Evolutionary conservation across 306 rosid species (phyloP).

Genomic region (Pyrus bretschneideri): DNA sequence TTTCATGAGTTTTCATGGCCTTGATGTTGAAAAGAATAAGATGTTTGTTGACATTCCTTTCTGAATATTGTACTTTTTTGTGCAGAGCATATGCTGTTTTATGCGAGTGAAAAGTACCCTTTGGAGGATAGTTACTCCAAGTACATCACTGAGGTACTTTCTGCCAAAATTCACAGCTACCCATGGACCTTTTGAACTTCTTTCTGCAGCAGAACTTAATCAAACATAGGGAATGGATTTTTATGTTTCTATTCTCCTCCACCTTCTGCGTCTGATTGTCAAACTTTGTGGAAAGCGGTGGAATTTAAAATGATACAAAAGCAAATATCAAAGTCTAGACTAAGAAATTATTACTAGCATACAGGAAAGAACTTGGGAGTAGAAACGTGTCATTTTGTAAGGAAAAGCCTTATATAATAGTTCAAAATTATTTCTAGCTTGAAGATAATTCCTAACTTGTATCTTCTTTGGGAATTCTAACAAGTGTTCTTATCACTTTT

Average conservation of each 20-base stretch:
- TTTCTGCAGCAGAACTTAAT: neutral
- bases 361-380: too few species aligned
- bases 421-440: neutral
- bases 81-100: conserved; percentile 96
- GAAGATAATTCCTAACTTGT: neutral
- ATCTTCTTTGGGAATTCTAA: neutral
- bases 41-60: neutral
- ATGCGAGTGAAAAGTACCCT: conserved; percentile 96
- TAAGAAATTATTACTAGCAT: neutral
- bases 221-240: neutral
- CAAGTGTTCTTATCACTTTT: neutral
- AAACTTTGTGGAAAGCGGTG: neutral
- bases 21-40: neutral
- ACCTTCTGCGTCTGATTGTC: neutral
- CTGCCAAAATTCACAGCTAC: neutral
- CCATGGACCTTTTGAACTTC: neutral
- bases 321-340: neutral
- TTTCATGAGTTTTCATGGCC: neutral
- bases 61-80: conserved; percentile 1
- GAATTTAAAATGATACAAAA: neutral
- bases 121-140: conserved; percentile 86
- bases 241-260: neutral
- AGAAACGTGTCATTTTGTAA: too few species aligned
- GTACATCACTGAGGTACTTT: conserved; percentile 72
- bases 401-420: too few species aligned